phyloP scores from a whole-genome alignment of 148 eudicot genomes.

The Vaccinium myrtillus region DNA sequence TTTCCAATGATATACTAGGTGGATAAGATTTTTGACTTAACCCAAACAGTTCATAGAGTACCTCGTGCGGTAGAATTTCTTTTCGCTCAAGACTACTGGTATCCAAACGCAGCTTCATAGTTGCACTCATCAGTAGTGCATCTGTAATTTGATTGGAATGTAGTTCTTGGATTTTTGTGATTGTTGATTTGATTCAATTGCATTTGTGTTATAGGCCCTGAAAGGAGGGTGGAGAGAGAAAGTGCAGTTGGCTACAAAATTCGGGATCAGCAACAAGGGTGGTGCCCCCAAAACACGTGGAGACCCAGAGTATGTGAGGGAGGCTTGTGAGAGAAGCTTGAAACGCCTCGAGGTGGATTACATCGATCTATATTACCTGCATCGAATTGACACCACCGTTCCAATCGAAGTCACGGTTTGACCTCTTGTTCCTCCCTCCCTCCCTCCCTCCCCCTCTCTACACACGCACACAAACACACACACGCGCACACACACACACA shows the following conservation, averaged over 20 bases:
- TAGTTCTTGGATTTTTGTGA: not conserved
- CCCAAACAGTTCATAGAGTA: not conserved
- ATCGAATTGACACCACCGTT: not conserved
- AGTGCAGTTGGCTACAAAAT: not conserved
- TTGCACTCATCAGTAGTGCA: not conserved
- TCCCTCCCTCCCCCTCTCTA: not conserved
- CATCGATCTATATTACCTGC: not conserved
- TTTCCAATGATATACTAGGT: not conserved
- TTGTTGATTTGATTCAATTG: not conserved
- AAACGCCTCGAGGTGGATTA: not conserved
- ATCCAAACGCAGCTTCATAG: not conserved
- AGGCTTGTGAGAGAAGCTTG: slow-evolving; percentile 3
- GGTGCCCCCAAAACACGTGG: not conserved
- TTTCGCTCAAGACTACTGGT: not conserved
- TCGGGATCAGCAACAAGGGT: not conserved
- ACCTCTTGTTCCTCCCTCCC: not conserved
- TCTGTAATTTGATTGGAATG: not conserved
- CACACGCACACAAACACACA: not conserved
- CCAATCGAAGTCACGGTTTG: not conserved
- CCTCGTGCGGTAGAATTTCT: not conserved
- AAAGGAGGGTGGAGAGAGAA: not conserved
- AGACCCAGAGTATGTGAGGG: not conserved
- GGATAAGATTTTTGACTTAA: not conserved
- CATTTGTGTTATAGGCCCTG: not conserved
- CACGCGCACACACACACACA: too few species aligned